Conservation (phyloP, 1,284 basidiomycete genomes). For the Melampsora occidentalis region DNA sequence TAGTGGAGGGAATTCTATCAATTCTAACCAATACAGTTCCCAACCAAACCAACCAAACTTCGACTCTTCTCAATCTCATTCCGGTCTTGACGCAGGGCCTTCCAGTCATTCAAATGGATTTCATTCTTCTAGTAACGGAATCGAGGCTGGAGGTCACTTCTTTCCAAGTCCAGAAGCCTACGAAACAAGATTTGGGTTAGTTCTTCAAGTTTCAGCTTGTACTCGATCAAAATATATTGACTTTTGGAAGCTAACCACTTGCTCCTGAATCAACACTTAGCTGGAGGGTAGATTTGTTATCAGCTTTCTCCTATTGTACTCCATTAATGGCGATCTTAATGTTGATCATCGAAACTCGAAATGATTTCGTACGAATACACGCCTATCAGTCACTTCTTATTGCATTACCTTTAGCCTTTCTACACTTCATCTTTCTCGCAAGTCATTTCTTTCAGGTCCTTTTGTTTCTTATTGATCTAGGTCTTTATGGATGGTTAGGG, state of each 20-base stretch:
- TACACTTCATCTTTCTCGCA: slow-evolving; percentile 38
- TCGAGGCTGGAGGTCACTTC: not conserved
- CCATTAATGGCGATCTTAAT: slow-evolving; percentile 36
- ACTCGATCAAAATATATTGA: not conserved
- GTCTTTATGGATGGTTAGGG: slow-evolving; percentile 42
- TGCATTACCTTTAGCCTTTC: slow-evolving; percentile 23
- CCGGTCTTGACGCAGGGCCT: not conserved
- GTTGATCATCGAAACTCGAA: slow-evolving; percentile 31
- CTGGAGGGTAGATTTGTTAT: slow-evolving; percentile 38
- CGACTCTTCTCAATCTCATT: not conserved
- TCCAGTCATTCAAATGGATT: not conserved
- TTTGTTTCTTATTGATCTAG: slow-evolving; percentile 20
- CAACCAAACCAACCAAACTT: not conserved
- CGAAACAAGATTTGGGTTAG: slow-evolving; percentile 42
- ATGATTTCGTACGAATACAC: slow-evolving; percentile 40
- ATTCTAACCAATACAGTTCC: not conserved
- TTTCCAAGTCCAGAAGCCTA: slow-evolving; percentile 38
- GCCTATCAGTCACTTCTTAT: slow-evolving; percentile 41
- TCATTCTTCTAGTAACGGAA: not conserved
- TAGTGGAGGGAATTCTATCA: slow-evolving; percentile 17
- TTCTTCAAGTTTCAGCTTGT: not conserved
- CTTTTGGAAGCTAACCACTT: too few species aligned
- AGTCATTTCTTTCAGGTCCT: slow-evolving; percentile 40
- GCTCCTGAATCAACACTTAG: not conserved
- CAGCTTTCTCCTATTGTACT: slow-evolving; percentile 34